A percentile compares a stretch with the other conserved stretches of the same genome.
These are phyloP conservation scores for Carex parvula DNA, from an alignment of 176 grass and related monocot species.

Conservation along the genomic window DNA sequence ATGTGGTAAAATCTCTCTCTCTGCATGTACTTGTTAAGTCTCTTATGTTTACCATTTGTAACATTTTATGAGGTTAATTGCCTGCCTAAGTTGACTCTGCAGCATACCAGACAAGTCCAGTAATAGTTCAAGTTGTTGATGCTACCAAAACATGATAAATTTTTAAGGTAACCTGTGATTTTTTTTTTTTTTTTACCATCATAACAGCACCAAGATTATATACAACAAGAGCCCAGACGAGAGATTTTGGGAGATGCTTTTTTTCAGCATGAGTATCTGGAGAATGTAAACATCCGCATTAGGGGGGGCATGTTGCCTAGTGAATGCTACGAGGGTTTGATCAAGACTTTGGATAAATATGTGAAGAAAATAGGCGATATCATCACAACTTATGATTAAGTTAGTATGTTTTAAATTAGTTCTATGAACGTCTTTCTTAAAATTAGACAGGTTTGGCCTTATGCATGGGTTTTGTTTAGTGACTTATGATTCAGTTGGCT, in stretches of 20 bases:
- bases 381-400: neutral
- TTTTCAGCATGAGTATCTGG: neutral
- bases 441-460: too few species aligned
- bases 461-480: too few species aligned
- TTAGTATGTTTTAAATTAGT: too few species aligned
- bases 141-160: neutral
- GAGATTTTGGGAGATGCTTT: conserved; percentile 31
- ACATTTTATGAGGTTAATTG: neutral
- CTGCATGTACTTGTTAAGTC: too few species aligned
- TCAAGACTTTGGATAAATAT: neutral
- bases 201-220: conserved; percentile 16
- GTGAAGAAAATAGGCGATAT: neutral
- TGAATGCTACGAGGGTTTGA: neutral
- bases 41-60: neutral
- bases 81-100: too few species aligned
- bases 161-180: too few species aligned
- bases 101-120: neutral
- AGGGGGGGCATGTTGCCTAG: neutral
- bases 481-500: too few species aligned
- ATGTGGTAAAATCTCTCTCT: too few species aligned
- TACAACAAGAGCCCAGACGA: neutral
- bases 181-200: neutral
- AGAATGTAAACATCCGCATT: neutral
- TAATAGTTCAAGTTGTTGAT: neutral
- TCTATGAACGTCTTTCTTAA: too few species aligned